Conservation (phyloP, 208 protist genomes). For the Histomonas meleagridis region DNA sequence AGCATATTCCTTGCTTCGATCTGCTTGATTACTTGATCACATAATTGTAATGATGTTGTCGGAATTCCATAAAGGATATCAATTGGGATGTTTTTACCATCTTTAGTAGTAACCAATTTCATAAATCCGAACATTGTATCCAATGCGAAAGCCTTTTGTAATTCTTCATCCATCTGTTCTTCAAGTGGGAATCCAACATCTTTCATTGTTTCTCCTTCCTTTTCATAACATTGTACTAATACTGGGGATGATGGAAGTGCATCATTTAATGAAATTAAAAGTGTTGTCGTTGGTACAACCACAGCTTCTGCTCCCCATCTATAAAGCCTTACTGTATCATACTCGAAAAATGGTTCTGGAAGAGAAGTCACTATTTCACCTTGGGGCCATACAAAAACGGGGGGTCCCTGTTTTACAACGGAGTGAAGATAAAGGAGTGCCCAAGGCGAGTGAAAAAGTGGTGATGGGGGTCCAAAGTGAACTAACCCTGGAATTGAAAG, state of each 20-base stretch:
- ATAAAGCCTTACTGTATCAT: background rate
- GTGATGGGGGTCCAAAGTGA: slow-evolving; percentile 26
- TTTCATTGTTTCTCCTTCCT: background rate
- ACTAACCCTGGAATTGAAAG: background rate
- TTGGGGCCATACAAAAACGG: slow-evolving; percentile 24
- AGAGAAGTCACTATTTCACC: slow-evolving; percentile 24
- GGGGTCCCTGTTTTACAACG: background rate
- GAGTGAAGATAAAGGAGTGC: background rate
- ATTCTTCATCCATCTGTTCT: background rate
- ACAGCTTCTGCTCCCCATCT: background rate
- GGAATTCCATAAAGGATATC: slow-evolving; percentile 14
- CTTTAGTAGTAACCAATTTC: background rate
- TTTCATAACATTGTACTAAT: background rate
- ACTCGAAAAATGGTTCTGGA: slow-evolving; percentile 30
- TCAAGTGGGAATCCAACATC: background rate
- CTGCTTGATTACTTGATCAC: background rate
- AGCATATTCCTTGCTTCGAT: background rate
- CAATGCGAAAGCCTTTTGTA: background rate
- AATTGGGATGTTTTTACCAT: background rate
- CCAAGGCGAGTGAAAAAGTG: slow-evolving; percentile 1
- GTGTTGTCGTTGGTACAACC: slow-evolving; percentile 10
- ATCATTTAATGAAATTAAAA: slow-evolving; percentile 16
- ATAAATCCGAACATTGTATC: slow-evolving; percentile 28
- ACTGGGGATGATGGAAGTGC: background rate
- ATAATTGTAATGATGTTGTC: background rate